phyloP scores from a whole-genome alignment of 2,329 filamentous ascomycete genomes.

The Fragosphaeria purpurea region DNA sequence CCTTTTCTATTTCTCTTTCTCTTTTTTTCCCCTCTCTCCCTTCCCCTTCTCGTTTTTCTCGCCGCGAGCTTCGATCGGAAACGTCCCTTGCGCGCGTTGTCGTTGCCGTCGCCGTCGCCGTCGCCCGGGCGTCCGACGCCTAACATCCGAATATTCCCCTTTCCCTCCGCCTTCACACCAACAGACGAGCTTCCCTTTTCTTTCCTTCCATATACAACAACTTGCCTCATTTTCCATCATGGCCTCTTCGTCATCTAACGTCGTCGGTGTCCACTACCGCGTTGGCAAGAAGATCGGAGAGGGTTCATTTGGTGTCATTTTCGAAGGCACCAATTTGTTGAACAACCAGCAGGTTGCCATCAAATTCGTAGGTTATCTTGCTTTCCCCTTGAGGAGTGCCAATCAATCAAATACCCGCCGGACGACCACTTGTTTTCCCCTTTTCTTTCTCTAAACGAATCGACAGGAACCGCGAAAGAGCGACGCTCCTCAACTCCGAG shows the following conservation, averaged over 20 bases:
- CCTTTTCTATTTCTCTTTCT: neutral
- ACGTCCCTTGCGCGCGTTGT: too few species aligned
- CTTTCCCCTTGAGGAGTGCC: too few species aligned
- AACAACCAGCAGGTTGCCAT: constrained; percentile 99
- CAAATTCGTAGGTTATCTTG: constrained; percentile 70
- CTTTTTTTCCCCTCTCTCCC: neutral
- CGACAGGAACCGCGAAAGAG: constrained; percentile 90
- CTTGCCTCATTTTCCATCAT: constrained; percentile 31
- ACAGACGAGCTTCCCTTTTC: too few species aligned
- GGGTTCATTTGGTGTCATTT: constrained; percentile 96
- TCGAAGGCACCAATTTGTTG: constrained; percentile 94
- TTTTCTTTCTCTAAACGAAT: neutral
- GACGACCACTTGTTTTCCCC: too few species aligned
- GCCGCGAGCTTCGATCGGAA: too few species aligned
- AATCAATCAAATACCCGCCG: too few species aligned
- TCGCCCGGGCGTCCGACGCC: too few species aligned
- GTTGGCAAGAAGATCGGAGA: constrained; percentile 99
- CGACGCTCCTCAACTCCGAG: constrained; percentile 91
- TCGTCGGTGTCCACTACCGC: constrained; percentile 96
- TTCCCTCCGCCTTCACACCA: neutral
- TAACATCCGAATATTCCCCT: too few species aligned
- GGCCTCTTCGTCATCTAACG: constrained; percentile 87
- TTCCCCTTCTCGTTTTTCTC: neutral
- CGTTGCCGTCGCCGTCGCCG: too few species aligned
- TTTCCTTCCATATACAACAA: neutral